phyloP scores from a whole-genome alignment of 768 basidiomycete genomes.

The Lentinula boryana region DNA sequence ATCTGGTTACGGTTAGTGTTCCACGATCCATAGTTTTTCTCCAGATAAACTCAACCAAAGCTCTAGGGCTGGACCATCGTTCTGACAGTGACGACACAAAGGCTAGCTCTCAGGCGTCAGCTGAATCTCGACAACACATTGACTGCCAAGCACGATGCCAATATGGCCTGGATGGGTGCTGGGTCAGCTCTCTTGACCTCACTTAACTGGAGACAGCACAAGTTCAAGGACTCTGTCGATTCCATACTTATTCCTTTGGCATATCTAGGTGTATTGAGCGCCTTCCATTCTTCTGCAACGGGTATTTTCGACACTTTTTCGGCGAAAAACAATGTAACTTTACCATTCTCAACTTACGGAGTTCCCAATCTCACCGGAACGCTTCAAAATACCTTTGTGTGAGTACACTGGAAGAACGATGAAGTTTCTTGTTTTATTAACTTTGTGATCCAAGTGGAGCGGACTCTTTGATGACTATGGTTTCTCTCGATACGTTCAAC shows the following conservation, averaged over 20 bases:
- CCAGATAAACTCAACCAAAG: not conserved
- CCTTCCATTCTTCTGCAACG: not conserved
- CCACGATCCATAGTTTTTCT: too few relatives aligned
- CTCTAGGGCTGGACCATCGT: not conserved
- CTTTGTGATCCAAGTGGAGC: not conserved
- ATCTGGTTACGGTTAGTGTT: not conserved
- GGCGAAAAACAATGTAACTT: not conserved
- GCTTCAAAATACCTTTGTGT: not conserved
- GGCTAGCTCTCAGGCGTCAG: slow-evolving; percentile 4
- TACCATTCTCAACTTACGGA: not conserved
- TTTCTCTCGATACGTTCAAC: not conserved
- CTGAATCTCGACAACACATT: not conserved
- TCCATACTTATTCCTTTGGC: not conserved
- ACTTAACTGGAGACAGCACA: not conserved
- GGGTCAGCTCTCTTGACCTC: not conserved
- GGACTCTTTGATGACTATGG: not conserved
- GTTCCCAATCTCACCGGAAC: not conserved
- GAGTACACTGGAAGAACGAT: not conserved
- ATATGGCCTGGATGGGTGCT: not conserved
- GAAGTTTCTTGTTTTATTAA: not conserved
- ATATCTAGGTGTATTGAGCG: not conserved
- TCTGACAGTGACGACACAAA: not conserved
- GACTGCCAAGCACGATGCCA: slow-evolving; percentile 5
- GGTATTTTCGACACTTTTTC: not conserved
- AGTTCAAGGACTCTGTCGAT: not conserved